Evolutionary conservation across 2,329 filamentous ascomycete species (phyloP), one percentile per base, ranked within the genome.

Genomic region (Epichloe aotearoae): DNA sequence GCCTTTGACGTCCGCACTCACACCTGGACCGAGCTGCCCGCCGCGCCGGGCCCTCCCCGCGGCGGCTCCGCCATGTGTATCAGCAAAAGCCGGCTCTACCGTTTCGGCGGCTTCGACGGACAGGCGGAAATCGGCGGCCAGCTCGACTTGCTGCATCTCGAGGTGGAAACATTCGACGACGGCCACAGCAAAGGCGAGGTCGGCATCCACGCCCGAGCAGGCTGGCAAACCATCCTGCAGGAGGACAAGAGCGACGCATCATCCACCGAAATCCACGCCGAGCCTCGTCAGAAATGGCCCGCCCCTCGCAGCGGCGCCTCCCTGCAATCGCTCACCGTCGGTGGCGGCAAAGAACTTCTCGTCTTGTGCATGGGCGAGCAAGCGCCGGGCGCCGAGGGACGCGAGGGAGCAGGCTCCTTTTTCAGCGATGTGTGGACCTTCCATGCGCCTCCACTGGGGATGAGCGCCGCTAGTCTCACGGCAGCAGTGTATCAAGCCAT

Each of bases 101-200:
- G 88, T 30, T 90, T 88, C 70, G 86, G 88, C 54, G 88, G 88
- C 0, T 91, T 83, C 58, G 85, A 91, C 63, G 87, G 85, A 0
- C 70, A 74, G 43, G 69, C 61, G 0, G 84, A 90, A 59, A 71
- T 86, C 46, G 87, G 87, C 15, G 87, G 85, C 0, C 73, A 75
- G 52, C 61, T 95, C 12, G 87, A 94, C 60, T 75, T 84, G 52
- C 62, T 84, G 17, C 72, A 76, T 50, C 71, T 84, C 10, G 73
- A 67, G 17, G 66, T 82, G n/a, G 76, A 78, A 57, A 69, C 69
- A 30, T 77, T 79, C 57, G 69, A 76, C 54, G 77, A 79, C 59
- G 67, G 66, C 53, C 66, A 67, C 36, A 68, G 67, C 43, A 66
- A 64, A 44, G 72, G 71, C 33, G 77, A 82, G 57, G 67, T 77